phyloP scores from a whole-genome alignment of 1,139 yeast genomes.

The Magnusiomyces sp. region DNA sequence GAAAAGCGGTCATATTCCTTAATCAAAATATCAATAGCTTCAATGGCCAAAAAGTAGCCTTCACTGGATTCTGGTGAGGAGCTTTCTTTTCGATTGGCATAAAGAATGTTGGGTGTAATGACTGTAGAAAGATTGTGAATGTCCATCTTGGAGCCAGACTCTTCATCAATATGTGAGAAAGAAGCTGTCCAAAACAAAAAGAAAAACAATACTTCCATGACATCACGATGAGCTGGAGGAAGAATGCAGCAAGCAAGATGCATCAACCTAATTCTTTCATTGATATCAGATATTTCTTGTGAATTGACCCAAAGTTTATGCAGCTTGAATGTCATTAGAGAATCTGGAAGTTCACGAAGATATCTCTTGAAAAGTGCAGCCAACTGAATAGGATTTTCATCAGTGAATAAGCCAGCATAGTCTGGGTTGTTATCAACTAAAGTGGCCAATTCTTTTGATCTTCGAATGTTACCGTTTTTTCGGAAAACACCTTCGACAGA shows the following conservation, averaged over 20 bases:
- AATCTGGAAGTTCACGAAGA: conserved; percentile 86
- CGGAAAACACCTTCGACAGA: conserved; percentile 95
- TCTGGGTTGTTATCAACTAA: conserved; percentile 69
- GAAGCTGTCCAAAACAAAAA: conserved; percentile 96
- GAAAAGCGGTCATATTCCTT: conserved; percentile 76
- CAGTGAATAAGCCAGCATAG: conserved; percentile 60
- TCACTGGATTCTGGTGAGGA: conserved; percentile 45
- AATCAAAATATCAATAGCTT: conserved; percentile 77
- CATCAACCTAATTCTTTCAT: conserved; percentile 47
- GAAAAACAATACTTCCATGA: conserved; percentile 75
- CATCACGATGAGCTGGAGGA: conserved; percentile 75
- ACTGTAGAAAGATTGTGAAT: conserved; percentile 93
- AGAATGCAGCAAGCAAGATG: conserved; percentile 71
- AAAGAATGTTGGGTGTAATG: conserved; percentile 82
- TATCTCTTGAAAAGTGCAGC: conserved; percentile 92
- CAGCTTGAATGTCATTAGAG: conserved; percentile 67
- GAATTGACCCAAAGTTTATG: conserved; percentile 78
- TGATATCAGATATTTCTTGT: conserved; percentile 43
- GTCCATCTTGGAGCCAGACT: conserved; percentile 88
- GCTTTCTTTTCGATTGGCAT: conserved; percentile 28
- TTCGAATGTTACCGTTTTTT: conserved; percentile 89
- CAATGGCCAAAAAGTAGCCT: conserved; percentile 68
- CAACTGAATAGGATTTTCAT: conserved; percentile 82
- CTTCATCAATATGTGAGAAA: conserved; percentile 60
- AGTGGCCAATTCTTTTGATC: conserved; percentile 65